Conservation (phyloP, 2,329 filamentous ascomycete species). For the Myriosclerotinia scirpicola region DNA sequence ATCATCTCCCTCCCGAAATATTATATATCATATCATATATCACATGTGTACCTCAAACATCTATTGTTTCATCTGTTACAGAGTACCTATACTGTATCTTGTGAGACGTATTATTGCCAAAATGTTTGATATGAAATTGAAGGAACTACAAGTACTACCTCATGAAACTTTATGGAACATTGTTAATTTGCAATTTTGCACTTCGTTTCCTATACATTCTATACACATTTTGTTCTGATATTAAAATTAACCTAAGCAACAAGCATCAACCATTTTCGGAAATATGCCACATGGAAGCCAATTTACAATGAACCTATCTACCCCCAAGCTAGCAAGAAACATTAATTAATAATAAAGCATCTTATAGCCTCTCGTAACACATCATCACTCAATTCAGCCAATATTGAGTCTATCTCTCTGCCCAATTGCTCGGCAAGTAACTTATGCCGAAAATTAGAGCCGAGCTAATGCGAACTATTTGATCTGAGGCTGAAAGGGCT, state of each 20-base stretch:
- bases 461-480: constrained; percentile 1
- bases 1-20: background rate
- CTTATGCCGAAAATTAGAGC: background rate
- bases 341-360: constrained; percentile 16
- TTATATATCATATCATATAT: background rate
- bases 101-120: background rate
- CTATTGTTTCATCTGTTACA: background rate
- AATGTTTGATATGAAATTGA: background rate
- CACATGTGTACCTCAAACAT: background rate
- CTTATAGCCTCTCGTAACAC: background rate
- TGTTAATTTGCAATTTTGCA: background rate
- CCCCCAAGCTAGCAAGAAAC: constrained; percentile 9
- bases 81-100: too few species aligned
- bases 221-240: background rate
- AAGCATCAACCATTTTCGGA: background rate
- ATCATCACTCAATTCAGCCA: background rate
- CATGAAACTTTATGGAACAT: background rate
- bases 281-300: background rate
- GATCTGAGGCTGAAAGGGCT: constrained; percentile 22
- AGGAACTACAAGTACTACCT: background rate
- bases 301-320: constrained; percentile 10
- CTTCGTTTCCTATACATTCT: background rate
- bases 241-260: background rate
- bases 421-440: background rate
- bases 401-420: background rate